Base-by-base conservation (phyloP, 345 rosid species). In the Psidium guajava region DNA sequence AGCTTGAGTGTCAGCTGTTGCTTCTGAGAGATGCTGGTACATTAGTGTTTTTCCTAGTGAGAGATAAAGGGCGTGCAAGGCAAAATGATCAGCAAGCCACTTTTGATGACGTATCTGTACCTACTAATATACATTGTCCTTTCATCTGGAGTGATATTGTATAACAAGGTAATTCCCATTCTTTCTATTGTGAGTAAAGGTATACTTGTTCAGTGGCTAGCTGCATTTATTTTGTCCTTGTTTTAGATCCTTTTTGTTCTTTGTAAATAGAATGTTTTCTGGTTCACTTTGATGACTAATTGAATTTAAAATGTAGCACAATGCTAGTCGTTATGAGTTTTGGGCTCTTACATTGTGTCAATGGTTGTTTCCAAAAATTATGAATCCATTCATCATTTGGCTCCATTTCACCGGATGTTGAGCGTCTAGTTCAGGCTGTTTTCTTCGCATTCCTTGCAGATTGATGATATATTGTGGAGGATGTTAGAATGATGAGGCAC, bases 121-220 rank as follows among this genome's bases (percentile, higher is more conserved):
- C 92, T 96, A 44, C 88, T 96, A 51, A 88, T 95, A 91, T 98
- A 96, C 94, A 90, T 97, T 89, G 20, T 93, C 50, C 98, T 97
- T 81, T 97, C 98, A 11, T 97, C 98, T 3, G 98, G 95, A 81
- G 99, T 98, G 83, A 98, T 98, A 85, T 87, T 98, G 87, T 98
- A 98, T 86, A 98, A 98, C 92, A 98, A 98, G 98, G 98, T 95
- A 89, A 89, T 64, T 27, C 40, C 54, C 21, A 2, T 13, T 56
- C 7, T 50, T 25, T 73, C n/a, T 40, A 59, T 42, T 25, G 7
- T 28, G 28, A 32, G 49, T n/a, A 57, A 55, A 24, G n/a, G 27
- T 47, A 73, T 52, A 24, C 36, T 36, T 16, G 55, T 64, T 44
- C 18, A n/a, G 74, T 27, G 53, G 49, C 28, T 27, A 73, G 47